phyloP scores from a whole-genome alignment of 192 early-diverging fungal species.

The Backusella westeae region DNA sequence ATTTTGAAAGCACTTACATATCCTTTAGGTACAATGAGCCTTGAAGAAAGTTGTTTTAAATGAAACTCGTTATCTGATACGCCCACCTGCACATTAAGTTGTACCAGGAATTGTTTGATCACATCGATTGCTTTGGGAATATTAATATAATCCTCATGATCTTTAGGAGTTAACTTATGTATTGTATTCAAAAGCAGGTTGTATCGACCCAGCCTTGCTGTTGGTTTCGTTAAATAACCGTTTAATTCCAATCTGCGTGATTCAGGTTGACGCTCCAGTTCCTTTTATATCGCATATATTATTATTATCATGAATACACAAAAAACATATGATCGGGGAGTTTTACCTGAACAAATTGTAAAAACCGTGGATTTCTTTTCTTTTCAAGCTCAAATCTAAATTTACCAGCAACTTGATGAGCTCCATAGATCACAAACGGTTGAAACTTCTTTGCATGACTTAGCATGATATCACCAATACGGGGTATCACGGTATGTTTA shows the following conservation, averaged over 20 bases:
- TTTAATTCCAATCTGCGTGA: slow-evolving; percentile 80
- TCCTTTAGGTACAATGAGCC: slow-evolving; percentile 48
- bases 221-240: slow-evolving; percentile 85
- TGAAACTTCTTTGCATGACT: slow-evolving; percentile 68
- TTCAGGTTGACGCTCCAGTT: slow-evolving; percentile 72
- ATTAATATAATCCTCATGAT: neutral
- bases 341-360: slow-evolving; percentile 64
- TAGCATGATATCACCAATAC: slow-evolving; percentile 84
- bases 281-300: slow-evolving; percentile 9
- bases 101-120: neutral
- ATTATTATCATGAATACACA: slow-evolving; percentile 43
- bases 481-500: slow-evolving; percentile 65
- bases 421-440: slow-evolving; percentile 83
- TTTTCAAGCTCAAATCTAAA: slow-evolving; percentile 83
- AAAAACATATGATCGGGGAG: neutral
- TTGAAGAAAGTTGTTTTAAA: slow-evolving; percentile 53
- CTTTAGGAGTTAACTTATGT: slow-evolving; percentile 11
- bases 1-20: neutral
- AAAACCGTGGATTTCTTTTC: slow-evolving; percentile 60
- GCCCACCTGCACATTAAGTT: slow-evolving; percentile 6
- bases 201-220: slow-evolving; percentile 65
- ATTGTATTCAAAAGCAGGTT: slow-evolving; percentile 9
- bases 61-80: slow-evolving; percentile 4
- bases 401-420: slow-evolving; percentile 80
- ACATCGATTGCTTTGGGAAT: neutral